These are phyloP conservation scores for Yamadazyma philogaea DNA, from an alignment of 805 yeast species.

Conservation along the genomic window DNA sequence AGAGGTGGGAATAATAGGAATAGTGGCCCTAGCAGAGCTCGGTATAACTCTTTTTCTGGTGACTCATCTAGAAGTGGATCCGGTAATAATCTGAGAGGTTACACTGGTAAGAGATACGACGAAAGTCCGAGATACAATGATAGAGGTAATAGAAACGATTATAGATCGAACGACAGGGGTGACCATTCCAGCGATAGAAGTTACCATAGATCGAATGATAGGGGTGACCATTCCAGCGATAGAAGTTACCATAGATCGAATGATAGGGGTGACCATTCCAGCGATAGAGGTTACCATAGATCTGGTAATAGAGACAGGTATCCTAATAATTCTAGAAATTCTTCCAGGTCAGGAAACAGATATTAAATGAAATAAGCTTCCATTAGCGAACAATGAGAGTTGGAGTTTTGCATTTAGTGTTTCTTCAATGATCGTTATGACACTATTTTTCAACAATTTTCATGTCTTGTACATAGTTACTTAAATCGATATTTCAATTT, in stretches of 20 bases:
- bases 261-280: neutral
- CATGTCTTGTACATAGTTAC: slow-evolving; percentile 6
- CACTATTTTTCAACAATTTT: neutral
- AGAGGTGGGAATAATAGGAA: neutral
- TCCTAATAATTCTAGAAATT: neutral
- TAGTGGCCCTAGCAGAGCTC: neutral
- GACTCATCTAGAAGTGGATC: neutral
- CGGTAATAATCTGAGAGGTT: neutral
- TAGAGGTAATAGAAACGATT: neutral
- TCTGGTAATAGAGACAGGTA: neutral
- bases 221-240: neutral
- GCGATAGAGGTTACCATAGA: neutral
- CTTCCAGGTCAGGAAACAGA: neutral
- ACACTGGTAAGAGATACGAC: neutral
- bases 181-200: neutral
- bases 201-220: neutral
- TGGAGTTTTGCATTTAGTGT: neutral
- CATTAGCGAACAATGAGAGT: neutral
- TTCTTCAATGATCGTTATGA: neutral
- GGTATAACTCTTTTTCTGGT: neutral
- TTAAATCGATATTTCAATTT: slow-evolving; percentile 8
- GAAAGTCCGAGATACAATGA: neutral
- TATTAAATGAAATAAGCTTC: neutral
- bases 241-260: neutral
- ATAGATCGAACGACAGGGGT: neutral